phyloP scores from a whole-genome alignment of 2,329 filamentous ascomycete genomes.

The Cladosporium colombiae region DNA sequence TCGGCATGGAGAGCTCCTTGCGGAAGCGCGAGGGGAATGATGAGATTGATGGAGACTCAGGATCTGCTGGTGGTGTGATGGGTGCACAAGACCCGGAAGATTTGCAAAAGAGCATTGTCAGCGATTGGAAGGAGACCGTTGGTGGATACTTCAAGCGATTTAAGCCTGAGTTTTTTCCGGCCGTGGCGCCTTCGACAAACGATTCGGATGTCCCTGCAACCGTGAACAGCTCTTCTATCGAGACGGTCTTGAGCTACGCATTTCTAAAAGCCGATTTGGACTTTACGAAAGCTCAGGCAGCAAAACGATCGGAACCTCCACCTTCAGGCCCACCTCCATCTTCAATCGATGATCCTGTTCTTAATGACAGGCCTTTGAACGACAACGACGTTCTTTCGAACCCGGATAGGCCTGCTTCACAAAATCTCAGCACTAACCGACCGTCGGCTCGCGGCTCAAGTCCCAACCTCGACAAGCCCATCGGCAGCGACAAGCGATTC shows the following conservation, averaged over 20 bases:
- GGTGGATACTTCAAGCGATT: constrained; percentile 95
- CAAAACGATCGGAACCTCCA: constrained; percentile 56
- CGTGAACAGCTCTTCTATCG: constrained; percentile 58
- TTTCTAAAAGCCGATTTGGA: constrained; percentile 93
- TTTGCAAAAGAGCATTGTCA: constrained; percentile 70
- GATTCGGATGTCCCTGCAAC: background rate
- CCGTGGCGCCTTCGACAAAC: constrained; percentile 22
- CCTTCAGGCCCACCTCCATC: constrained; percentile 19
- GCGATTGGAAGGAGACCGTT: constrained; percentile 78
- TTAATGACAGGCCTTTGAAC: constrained; percentile 77
- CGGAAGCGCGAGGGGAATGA: constrained; percentile 41
- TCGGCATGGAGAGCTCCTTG: constrained; percentile 77
- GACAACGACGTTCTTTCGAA: constrained; percentile 78
- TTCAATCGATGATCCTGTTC: constrained; percentile 64
- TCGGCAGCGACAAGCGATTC: constrained; percentile 76
- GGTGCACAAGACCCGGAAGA: constrained; percentile 64
- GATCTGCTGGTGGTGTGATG: constrained; percentile 42
- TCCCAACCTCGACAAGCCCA: constrained; percentile 57
- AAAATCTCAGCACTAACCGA: constrained; percentile 34
- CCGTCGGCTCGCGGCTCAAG: constrained; percentile 44
- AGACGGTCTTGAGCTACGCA: constrained; percentile 83
- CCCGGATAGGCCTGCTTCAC: constrained; percentile 49
- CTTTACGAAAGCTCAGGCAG: constrained; percentile 86
- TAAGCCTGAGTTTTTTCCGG: constrained; percentile 69
- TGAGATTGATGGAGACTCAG: constrained; percentile 33